Conservation (phyloP, 257 asterid genomes). For the Striga asiatica region DNA sequence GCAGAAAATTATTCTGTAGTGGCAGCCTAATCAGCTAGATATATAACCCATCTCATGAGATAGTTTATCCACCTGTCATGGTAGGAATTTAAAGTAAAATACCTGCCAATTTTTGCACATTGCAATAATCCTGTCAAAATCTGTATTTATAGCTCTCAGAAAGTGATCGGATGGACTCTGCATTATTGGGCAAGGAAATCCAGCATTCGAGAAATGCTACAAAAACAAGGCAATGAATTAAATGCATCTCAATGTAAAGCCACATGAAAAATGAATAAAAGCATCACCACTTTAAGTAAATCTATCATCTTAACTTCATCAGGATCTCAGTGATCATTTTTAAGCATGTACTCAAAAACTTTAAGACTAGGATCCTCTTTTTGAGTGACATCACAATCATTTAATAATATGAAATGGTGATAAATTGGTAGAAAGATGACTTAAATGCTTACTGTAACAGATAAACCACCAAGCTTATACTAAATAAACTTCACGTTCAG, state of each 20-base stretch:
- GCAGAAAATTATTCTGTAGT: slow-evolving; percentile 6
- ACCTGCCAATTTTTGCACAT: slow-evolving; percentile 99
- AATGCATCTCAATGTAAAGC: not conserved
- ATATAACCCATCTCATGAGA: not conserved
- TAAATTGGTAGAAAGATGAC: no score
- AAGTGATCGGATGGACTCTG: slow-evolving; percentile 99
- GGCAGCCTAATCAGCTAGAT: not conserved
- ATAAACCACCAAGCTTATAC: not conserved
- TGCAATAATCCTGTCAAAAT: slow-evolving; percentile 91
- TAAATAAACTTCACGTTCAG: not conserved
- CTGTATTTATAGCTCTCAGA: slow-evolving; percentile 94
- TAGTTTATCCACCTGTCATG: slow-evolving; percentile 11
- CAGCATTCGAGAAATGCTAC: slow-evolving; percentile 99
- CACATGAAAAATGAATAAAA: not conserved
- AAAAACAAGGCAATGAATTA: slow-evolving; percentile 15
- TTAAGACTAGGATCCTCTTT: slow-evolving; percentile 4
- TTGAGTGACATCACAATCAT: not conserved
- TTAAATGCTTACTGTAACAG: no score
- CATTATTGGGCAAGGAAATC: slow-evolving; percentile 99
- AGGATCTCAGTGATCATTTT: no score
- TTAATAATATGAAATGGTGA: not conserved
- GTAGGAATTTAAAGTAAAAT: slow-evolving; percentile 2
- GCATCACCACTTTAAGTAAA: not conserved
- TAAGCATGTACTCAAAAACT: no score
- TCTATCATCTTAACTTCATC: not conserved